Evolutionary conservation across 257 asterid genomes (phyloP), one percentile per base, ranked within the genome.

Genomic region (Linderniella brevidens): DNA sequence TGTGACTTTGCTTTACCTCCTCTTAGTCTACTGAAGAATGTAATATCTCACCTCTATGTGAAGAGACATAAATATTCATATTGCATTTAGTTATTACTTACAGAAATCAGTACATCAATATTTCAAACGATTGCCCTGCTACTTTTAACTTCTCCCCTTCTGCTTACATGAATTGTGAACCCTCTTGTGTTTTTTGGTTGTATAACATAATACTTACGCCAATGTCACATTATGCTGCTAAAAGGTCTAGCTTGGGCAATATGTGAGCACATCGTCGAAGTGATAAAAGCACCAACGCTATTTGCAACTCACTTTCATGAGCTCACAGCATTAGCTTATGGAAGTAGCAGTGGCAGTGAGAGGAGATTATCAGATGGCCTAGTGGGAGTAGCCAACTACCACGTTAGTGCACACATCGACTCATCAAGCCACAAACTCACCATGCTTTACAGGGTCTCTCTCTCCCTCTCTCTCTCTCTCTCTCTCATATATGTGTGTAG

Each of bases 291-390:
- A 55, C 98, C 98, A 49, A 88, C 96, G 17, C 59, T 84, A 46
- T 88, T 84, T 69, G 98, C 98, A 55, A 88, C 96, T 59, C 98
- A 88, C 72, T 88, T 88, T 65, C 98, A 88, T 64, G 98, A 88
- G 80, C 68, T 88, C 70, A 88, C 94, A 63, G 92, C 83, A 11
- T 69, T 88, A 64, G 90, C 92, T 70, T 67, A 66, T 64, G 83
- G 60, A 45, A 67, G 62, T 65, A 37, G 59, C 19, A 61, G 62
- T 65, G 35, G 59, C 19, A 61, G 62, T 49, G 52, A 58, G 38
- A 78, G 58, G 46, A 70, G 61, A 50, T 56, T 62, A 53, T 64
- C 78, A 13, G 61, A 66, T 53, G 66, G 75, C 62, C 74, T 63
- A 50, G 55, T 52, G 14, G 94, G 92, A 57, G 65, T 88, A 60